Conservation (phyloP, 2,329 filamentous ascomycete genomes). For the Diaporthe destruens region DNA sequence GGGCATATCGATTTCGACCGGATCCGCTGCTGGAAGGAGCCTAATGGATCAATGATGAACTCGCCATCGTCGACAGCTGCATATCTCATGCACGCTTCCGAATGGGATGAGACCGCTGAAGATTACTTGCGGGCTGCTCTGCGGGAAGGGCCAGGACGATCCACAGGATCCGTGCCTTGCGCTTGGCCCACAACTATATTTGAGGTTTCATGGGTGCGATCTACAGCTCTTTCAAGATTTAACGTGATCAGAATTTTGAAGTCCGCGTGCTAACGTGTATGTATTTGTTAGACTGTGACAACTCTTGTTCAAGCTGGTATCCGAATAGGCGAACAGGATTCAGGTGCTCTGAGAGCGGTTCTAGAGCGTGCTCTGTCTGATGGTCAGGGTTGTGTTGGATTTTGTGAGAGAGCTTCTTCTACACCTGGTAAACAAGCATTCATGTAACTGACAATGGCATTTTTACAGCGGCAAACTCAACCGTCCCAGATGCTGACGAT, state of each 20-base stretch:
- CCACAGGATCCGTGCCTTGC: background rate
- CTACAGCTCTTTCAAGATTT: too few species aligned
- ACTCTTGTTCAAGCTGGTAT: background rate
- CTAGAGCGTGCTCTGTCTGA: background rate
- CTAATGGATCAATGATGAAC: background rate
- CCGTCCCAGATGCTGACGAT: conserved; percentile 6
- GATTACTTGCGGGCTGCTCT: background rate
- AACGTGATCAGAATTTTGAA: background rate
- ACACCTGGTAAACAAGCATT: too few species aligned
- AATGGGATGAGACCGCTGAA: background rate
- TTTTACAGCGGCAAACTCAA: background rate
- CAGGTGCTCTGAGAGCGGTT: background rate
- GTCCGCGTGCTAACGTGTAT: background rate
- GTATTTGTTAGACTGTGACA: background rate
- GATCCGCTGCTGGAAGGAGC: background rate
- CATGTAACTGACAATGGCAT: too few species aligned
- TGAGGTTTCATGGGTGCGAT: background rate
- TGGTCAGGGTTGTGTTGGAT: background rate
- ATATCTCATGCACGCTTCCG: background rate
- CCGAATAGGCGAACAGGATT: background rate
- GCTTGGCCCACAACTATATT: background rate
- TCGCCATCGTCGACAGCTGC: conserved; percentile 8
- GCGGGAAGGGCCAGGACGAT: background rate
- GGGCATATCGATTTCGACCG: conserved; percentile 12
- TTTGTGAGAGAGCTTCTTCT: background rate